Conservation (phyloP, 306 rosid species). For the Vachellia pachyceras region DNA sequence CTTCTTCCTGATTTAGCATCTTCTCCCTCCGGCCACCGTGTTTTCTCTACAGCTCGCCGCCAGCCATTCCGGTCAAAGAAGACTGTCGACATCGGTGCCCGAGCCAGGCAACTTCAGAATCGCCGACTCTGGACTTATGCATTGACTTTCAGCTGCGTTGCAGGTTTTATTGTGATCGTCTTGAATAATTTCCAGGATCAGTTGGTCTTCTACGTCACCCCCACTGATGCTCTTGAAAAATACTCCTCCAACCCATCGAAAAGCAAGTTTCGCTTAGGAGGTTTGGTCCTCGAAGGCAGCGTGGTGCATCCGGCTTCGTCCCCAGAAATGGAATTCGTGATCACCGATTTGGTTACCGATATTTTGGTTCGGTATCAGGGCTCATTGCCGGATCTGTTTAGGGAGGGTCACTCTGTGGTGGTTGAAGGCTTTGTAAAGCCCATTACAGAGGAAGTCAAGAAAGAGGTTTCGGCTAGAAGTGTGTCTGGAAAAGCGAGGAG, state of each 20-base stretch:
- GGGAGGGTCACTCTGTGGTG: slow-evolving; percentile 94
- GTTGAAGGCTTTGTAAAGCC: slow-evolving; percentile 92
- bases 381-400: slow-evolving; percentile 80
- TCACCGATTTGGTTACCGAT: slow-evolving; percentile 88
- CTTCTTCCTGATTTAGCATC: neutral
- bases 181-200: slow-evolving; percentile 81
- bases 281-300: slow-evolving; percentile 92
- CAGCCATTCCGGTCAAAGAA: slow-evolving; percentile 58
- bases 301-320: slow-evolving; percentile 74
- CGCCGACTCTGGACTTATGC: slow-evolving; percentile 93
- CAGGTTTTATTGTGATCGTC: slow-evolving; percentile 85
- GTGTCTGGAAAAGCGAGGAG: slow-evolving; percentile 77
- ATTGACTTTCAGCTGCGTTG: slow-evolving; percentile 64
- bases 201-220: slow-evolving; percentile 85
- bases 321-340: slow-evolving; percentile 78
- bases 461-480: slow-evolving; percentile 54
- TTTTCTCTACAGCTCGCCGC: slow-evolving; percentile 75
- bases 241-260: slow-evolving; percentile 66
- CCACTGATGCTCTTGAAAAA: slow-evolving; percentile 74
- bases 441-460: slow-evolving; percentile 65
- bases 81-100: slow-evolving; percentile 69
- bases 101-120: slow-evolving; percentile 86
- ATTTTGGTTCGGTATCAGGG: slow-evolving; percentile 81
- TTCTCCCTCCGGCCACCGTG: slow-evolving; percentile 43
- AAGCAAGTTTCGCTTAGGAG: slow-evolving; percentile 84